Base-by-base conservation (phyloP, 805 yeast genomes). In the Debaryomyces tyrocola region DNA sequence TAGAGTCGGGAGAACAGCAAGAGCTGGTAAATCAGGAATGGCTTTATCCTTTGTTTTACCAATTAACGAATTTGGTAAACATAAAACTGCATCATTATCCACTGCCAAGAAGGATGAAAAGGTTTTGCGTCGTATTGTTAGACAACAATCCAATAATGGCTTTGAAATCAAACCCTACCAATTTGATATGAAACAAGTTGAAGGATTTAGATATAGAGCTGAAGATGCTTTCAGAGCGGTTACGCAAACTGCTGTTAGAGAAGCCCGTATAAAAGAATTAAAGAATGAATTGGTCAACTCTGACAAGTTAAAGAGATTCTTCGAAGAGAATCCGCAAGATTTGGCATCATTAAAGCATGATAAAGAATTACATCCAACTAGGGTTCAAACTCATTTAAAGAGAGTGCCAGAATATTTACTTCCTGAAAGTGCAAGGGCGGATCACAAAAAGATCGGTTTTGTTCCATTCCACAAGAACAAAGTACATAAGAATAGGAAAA, bases 201-300 rank as follows among this genome's bases (percentile, higher is more conserved):
- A 94, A 61, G 94, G 94, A 20, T 94, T 94, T 79, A 82, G 98
- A 59, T 94, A 94, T 67, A 84, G 99, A 77, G 84, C 90, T 73
- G 97, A 94, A 59, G 99, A 94, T 69, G 97, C 96, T 0, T 94
- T 92, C 71, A 81, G 98, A 69, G 87, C 98, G 0, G 96, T 94
- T 20, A 94, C 99, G 0, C 82, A 82, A 47, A 84, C 86, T 8
- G 87, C 96, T 0, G 82, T 94, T 20, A 83, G 97, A 67, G 97
- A 94, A 60, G 98, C 98, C 0, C 80, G 98, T 59, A 79, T 90
- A 47, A 87, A 83, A 64, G 99, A 94, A 62, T 77, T 92, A 64
- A 87, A 87, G 64, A 80, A 84, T 54, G 98, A 94, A 66, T 75
- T 94, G 63, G 73, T 94, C 51, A 82, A 92, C 37, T 87, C 95